These are phyloP conservation scores for Conticribra guillardii DNA, from an alignment of 108 stramenopile species.

Conservation along the genomic window DNA sequence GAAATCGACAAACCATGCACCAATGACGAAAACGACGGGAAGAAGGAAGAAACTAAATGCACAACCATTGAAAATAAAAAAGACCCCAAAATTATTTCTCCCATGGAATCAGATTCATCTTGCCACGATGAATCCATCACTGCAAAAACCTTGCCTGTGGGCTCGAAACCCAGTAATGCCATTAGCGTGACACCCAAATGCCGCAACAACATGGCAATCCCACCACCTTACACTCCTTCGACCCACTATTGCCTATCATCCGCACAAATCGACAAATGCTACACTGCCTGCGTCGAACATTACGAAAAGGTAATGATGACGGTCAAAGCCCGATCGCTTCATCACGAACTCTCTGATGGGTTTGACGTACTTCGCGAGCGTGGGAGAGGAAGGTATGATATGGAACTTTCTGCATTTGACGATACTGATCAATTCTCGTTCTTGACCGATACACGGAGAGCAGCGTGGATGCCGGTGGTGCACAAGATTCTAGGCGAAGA, in stretches of 20 bases:
- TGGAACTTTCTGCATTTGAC: slow-evolving; percentile 81
- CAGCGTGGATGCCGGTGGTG: slow-evolving; percentile 90
- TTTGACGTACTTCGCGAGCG: slow-evolving; percentile 90
- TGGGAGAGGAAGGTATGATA: slow-evolving; percentile 85
- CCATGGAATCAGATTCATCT: slow-evolving; percentile 43
- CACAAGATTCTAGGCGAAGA: slow-evolving; percentile 79
- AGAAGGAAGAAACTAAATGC: not conserved
- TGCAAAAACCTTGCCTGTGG: not conserved
- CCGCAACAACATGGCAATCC: slow-evolving; percentile 1
- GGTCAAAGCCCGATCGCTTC: slow-evolving; percentile 74
- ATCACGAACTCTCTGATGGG: slow-evolving; percentile 81
- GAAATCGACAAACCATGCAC: too few relatives aligned
- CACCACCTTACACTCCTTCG: slow-evolving; percentile 30
- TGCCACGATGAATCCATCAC: slow-evolving; percentile 4
- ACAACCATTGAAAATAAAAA: not conserved
- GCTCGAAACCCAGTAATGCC: not conserved
- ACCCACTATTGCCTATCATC: slow-evolving; percentile 65
- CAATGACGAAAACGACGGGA: not conserved
- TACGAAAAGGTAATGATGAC: slow-evolving; percentile 87
- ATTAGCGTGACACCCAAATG: slow-evolving; percentile 1
- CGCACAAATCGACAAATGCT: slow-evolving; percentile 68
- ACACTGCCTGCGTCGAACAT: slow-evolving; percentile 75
- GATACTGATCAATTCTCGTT: slow-evolving; percentile 61
- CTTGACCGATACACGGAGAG: slow-evolving; percentile 63
- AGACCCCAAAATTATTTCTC: slow-evolving; percentile 20